Percentiles rank a stretch among this genome's conserved stretches.
phyloP scores from a whole-genome alignment of 2,329 filamentous ascomycete genomes.

The Fusarium albosuccineum region DNA sequence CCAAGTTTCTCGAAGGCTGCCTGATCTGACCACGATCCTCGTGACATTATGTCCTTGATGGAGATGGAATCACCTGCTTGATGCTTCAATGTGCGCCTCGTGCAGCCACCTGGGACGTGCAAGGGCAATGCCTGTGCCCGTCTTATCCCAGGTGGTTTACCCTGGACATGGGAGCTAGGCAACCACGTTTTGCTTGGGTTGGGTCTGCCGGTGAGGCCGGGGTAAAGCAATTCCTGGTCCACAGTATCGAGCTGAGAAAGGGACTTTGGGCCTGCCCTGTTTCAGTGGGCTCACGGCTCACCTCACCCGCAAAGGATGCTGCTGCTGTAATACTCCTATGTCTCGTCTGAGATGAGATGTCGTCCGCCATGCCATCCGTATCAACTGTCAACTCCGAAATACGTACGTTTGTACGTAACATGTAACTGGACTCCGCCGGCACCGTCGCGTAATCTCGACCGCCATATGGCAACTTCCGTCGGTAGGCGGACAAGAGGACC shows the following conservation, averaged over 20 bases:
- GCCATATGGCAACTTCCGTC: constrained; percentile 11
- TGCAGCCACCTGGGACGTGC: constrained; percentile 7
- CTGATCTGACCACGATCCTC: constrained; percentile 15
- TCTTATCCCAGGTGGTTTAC: neutral
- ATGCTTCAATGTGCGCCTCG: constrained; percentile 6
- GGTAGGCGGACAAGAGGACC: neutral
- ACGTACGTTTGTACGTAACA: neutral
- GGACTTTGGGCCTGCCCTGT: constrained; percentile 14
- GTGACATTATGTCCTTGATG: constrained; percentile 6
- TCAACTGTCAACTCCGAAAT: neutral
- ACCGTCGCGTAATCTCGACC: constrained; percentile 19
- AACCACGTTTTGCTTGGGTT: constrained; percentile 32
- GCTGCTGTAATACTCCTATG: neutral
- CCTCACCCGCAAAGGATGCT: no score
- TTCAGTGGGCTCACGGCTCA: constrained; percentile 16
- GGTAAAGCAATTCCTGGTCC: neutral
- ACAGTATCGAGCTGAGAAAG: neutral
- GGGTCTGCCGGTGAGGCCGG: constrained; percentile 8
- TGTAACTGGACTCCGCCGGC: neutral
- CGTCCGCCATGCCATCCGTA: neutral
- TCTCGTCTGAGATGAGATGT: constrained; percentile 10
- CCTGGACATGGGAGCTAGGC: constrained; percentile 23
- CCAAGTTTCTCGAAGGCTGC: constrained; percentile 31
- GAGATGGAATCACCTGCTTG: constrained; percentile 1
- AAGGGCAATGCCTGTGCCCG: constrained; percentile 14